A percentile compares a stretch with the other conserved stretches of the same genome.
phyloP scores from a whole-genome alignment of 1,284 basidiomycete species.

The Ceratobasidium sp. region DNA sequence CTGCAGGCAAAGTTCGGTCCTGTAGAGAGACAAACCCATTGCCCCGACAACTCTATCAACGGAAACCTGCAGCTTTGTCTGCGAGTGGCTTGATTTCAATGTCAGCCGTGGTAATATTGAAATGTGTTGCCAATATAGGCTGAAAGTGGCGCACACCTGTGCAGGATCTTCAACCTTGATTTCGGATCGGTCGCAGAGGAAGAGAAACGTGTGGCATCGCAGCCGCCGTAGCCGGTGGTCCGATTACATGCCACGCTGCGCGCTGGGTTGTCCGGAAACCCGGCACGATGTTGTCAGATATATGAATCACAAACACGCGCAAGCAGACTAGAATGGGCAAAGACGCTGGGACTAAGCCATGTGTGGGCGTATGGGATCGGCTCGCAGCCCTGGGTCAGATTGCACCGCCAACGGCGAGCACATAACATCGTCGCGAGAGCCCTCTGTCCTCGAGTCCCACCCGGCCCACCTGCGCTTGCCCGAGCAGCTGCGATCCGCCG shows the following conservation, averaged over 20 bases:
- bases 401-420: constrained; percentile 37
- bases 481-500: constrained; percentile 24
- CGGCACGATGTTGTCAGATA: constrained; percentile 41
- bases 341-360: constrained; percentile 32
- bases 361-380: constrained; percentile 25
- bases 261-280: constrained; percentile 24
- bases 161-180: constrained; percentile 36
- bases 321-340: constrained; percentile 34
- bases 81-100: constrained; percentile 22
- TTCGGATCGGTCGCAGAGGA: constrained; percentile 28
- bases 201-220: constrained; percentile 39
- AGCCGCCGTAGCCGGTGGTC: constrained; percentile 26
- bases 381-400: constrained; percentile 38
- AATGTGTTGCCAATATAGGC: constrained; percentile 27
- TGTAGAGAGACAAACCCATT: constrained; percentile 13
- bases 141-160: constrained; percentile 25
- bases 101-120: constrained; percentile 30
- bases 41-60: constrained; percentile 39
- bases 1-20: constrained; percentile 19
- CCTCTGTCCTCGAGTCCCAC: constrained; percentile 33
- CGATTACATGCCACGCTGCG: constrained; percentile 33
- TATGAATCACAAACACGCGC: constrained; percentile 36
- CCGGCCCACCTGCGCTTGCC: constrained; percentile 2
- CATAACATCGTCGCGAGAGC: constrained; percentile 36
- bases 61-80: constrained; percentile 22